Evolutionary conservation across 371 early-diverging fungal genomes (phyloP).

Genomic region (Funneliformis caledonium): DNA sequence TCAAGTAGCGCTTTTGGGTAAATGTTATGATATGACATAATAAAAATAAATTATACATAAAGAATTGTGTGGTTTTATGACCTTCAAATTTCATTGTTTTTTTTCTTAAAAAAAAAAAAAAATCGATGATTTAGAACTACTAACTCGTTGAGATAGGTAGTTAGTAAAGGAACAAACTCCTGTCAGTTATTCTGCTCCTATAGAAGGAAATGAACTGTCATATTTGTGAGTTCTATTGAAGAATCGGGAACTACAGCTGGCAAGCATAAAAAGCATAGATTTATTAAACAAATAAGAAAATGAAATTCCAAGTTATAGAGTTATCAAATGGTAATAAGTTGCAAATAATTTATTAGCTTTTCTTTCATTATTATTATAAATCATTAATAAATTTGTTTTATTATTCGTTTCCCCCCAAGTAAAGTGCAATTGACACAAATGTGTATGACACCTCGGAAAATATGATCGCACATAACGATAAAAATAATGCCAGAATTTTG

Average conservation of each 20-base stretch:
- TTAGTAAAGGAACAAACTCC: constrained; percentile 85
- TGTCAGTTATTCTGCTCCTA: constrained; percentile 92
- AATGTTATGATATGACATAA: constrained; percentile 49
- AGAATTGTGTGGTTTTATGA: not conserved
- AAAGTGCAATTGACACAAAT: constrained; percentile 93
- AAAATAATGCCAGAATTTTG: too few relatives aligned
- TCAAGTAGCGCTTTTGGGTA: too few relatives aligned
- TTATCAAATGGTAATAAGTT: constrained; percentile 66
- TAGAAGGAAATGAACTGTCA: constrained; percentile 53
- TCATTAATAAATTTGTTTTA: constrained; percentile 40
- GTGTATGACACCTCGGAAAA: too few relatives aligned
- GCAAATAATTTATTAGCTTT: not conserved
- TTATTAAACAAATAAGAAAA: constrained; percentile 81
- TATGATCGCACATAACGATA: too few relatives aligned
- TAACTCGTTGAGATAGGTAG: constrained; percentile 95
- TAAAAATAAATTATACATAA: not conserved
- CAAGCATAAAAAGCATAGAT: constrained; percentile 52
- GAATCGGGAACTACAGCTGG: constrained; percentile 50
- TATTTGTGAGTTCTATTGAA: constrained; percentile 57
- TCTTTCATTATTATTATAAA: not conserved
- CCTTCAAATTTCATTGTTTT: not conserved
- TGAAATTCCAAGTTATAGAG: constrained; percentile 92
- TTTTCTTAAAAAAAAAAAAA: constrained; percentile 53
- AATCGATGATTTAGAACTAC: constrained; percentile 95
- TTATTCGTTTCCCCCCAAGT: constrained; percentile 86